Percentiles rank a stretch among this genome's conserved stretches.
Conservation (phyloP, 305 asterid genomes). For the Solanum aculeatissimum region DNA sequence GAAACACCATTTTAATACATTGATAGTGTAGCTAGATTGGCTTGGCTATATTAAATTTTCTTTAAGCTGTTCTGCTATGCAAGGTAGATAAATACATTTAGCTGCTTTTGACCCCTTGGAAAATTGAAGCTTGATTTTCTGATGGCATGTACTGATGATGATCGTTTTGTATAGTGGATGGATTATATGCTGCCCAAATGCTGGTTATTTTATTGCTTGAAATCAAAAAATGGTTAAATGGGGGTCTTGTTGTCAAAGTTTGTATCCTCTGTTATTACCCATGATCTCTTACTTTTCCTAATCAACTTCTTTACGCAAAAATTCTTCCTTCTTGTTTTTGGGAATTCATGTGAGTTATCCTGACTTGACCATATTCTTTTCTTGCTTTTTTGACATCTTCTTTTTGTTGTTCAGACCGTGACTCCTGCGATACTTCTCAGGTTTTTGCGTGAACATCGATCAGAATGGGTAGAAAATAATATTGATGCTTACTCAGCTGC, state of each 20-base stretch:
- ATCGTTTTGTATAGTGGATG: background rate
- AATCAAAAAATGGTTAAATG: background rate
- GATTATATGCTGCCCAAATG: background rate
- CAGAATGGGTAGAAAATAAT: slow-evolving; percentile 87
- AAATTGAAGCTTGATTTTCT: background rate
- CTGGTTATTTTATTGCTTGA: background rate
- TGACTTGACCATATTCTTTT: background rate
- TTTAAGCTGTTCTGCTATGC: background rate
- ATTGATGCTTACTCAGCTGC: slow-evolving; percentile 82
- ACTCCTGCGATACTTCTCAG: slow-evolving; percentile 77
- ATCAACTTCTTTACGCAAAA: background rate
- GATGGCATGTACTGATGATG: background rate
- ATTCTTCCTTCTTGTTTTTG: background rate
- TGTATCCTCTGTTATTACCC: background rate
- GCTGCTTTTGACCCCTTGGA: background rate
- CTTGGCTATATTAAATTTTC: background rate
- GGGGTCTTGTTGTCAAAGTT: background rate
- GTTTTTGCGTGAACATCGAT: slow-evolving; percentile 79
- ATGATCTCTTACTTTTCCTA: background rate
- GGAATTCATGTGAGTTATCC: background rate
- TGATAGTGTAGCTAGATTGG: background rate
- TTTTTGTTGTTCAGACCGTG: slow-evolving; percentile 42
- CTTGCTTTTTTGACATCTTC: background rate
- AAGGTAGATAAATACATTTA: background rate
- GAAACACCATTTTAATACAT: background rate